Percentiles rank a stretch among this genome's conserved stretches.
These are phyloP conservation scores for Urostyla sp. DNA, from an alignment of 73 alveolate genomes.

Conservation along the genomic window DNA sequence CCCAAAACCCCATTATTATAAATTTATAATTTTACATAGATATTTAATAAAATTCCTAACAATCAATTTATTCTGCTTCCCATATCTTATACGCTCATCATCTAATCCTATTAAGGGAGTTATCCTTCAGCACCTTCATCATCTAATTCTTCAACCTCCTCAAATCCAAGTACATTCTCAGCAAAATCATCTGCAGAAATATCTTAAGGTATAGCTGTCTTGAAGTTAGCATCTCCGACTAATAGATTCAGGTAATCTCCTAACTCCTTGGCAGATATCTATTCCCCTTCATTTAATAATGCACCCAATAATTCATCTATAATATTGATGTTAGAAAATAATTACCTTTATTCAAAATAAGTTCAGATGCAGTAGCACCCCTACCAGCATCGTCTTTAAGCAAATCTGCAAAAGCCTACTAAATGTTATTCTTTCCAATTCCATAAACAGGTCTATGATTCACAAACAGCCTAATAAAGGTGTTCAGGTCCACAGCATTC, in stretches of 20 bases:
- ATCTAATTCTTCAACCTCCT: constrained; percentile 73
- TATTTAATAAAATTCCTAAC: too few species aligned
- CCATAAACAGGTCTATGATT: constrained; percentile 99
- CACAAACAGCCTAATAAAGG: constrained; percentile 92
- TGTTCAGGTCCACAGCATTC: constrained; percentile 91
- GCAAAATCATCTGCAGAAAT: constrained; percentile 70
- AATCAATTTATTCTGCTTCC: too few species aligned
- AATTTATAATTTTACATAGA: too few species aligned
- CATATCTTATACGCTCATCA: too few species aligned
- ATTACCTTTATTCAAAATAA: constrained; percentile 63
- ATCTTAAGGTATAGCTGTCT: constrained; percentile 73
- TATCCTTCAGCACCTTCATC: constrained; percentile 57
- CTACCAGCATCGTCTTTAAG: constrained; percentile 68
- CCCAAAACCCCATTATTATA: too few species aligned
- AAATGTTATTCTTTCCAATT: constrained; percentile 89
- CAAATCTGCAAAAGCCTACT: constrained; percentile 84
- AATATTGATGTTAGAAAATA: constrained; percentile 50
- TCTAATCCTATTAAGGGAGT: too few species aligned
- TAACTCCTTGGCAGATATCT: constrained; percentile 80
- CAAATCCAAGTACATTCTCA: constrained; percentile 72
- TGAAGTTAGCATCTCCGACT: constrained; percentile 81
- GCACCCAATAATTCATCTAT: constrained; percentile 83
- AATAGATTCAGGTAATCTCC: constrained; percentile 76
- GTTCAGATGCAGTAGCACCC: constrained; percentile 63
- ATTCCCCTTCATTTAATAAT: constrained; percentile 86